Base-by-base conservation (phyloP, 2,329 filamentous ascomycete genomes). In the Monilinia fructigena region DNA sequence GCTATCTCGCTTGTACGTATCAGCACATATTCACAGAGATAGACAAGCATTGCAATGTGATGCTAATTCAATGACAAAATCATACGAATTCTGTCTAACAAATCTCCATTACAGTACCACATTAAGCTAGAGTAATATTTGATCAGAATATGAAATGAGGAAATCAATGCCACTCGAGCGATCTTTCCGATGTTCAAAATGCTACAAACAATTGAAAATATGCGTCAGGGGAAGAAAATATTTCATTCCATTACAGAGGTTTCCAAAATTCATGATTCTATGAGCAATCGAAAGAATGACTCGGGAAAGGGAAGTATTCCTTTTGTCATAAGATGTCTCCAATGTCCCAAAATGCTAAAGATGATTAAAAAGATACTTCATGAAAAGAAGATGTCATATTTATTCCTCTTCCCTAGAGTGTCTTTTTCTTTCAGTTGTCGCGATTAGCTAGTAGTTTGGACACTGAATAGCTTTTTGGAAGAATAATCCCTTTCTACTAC, bases 31-130 rank as follows among this genome's bases (percentile, higher is more conserved):
- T 50, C 45, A 50, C 20, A 50, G 50, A 50, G 16, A 26, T 50
- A 61, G 45, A 52, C 28, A 26, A 28, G 40, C 28, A 26, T 61
- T 28, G 58, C 45, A 61, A 40, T 61, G 45, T 20, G 58, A 38
- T 48, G 31, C 45, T 61, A 61, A 61, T 61, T 26, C 14, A 38
- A 35, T 52, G 35, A 20, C 58, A 50, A 45, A 60, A 26, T 48
- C 28, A 38, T 38, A 16, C 31, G n/a, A 26, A 20, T 48, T 50
- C 45, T 60, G 45, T 50, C 47, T 60, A 26, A 60, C 42, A 12
- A 60, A 35, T 50, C 14, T 50, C 18, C 11, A 8, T 40, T 38
- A 1, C 12, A 18, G 45, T 18, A 8, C 8, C 23, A 28, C 8
- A 7, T 14, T 12, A 38, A 38, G 42, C 45, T 38, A n/a, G 12